Evolutionary conservation across 2,329 filamentous ascomycete genomes (phyloP).

Genomic region (Epicoccum nigrum): DNA sequence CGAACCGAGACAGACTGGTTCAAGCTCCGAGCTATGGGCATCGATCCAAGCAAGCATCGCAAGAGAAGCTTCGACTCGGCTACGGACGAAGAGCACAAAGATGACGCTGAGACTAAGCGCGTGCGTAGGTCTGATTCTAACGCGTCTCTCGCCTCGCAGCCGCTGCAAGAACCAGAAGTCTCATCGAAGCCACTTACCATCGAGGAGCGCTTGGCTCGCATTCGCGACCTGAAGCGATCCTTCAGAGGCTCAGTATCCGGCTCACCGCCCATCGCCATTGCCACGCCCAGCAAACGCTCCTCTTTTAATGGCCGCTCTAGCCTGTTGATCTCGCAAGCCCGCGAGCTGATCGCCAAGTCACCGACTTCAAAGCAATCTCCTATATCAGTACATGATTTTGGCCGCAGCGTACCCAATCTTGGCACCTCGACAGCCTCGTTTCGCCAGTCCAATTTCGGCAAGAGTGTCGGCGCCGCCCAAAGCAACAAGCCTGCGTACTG

Average conservation of each 20-base stretch:
- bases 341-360: conserved; percentile 17
- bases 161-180: conserved; percentile 6
- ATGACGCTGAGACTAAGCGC: conserved; percentile 32
- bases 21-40: conserved; percentile 56
- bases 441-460: conserved; percentile 20
- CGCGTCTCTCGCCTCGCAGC: conserved; percentile 20
- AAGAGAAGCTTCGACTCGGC: conserved; percentile 41
- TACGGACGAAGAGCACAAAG: conserved; percentile 30
- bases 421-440: conserved; percentile 20
- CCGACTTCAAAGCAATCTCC: conserved; percentile 13
- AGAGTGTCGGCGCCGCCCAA: conserved; percentile 12
- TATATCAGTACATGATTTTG: conserved; percentile 29
- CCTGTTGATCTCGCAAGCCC: conserved; percentile 28
- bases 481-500: conserved; percentile 39
- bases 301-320: conserved; percentile 21
- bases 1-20: conserved; percentile 59
- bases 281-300: conserved; percentile 16
- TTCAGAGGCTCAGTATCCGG: conserved; percentile 19
- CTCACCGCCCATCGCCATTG: conserved; percentile 14
- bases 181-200: conserved; percentile 15
- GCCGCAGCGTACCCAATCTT: conserved; percentile 36
- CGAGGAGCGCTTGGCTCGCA: conserved; percentile 32
- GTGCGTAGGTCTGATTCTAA: conserved; percentile 19
- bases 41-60: conserved; percentile 46
- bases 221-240: conserved; percentile 28